These are phyloP conservation scores for Phoenix dactylifera DNA, from an alignment of 176 grass and related monocot genomes.

Conservation along the genomic window DNA sequence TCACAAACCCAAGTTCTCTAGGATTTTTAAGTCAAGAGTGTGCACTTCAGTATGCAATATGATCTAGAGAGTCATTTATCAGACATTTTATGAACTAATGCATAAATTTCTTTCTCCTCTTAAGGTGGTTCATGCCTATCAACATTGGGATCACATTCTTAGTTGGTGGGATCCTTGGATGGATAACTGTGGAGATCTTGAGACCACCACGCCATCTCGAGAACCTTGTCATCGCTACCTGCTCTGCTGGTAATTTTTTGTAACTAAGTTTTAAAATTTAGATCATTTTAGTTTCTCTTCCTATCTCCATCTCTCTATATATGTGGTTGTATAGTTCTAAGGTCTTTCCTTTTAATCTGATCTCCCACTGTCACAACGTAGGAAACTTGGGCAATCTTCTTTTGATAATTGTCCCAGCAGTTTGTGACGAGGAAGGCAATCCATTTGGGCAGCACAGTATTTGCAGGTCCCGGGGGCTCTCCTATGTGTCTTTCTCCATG, in stretches of 20 bases:
- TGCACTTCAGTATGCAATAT: background rate
- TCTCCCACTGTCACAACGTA: slow-evolving; percentile 6
- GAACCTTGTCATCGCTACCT: slow-evolving; percentile 55
- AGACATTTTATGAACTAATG: background rate
- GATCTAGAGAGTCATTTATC: background rate
- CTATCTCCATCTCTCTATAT: too few species aligned
- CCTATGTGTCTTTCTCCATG: slow-evolving; percentile 89
- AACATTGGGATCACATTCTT: slow-evolving; percentile 74
- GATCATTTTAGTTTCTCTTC: too few species aligned
- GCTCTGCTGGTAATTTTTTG: slow-evolving; percentile 43
- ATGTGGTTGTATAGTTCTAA: too few species aligned
- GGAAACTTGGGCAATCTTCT: slow-evolving; percentile 82
- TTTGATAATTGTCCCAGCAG: slow-evolving; percentile 58
- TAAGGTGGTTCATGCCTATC: slow-evolving; percentile 96
- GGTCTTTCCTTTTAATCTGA: background rate
- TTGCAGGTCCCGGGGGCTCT: slow-evolving; percentile 47
- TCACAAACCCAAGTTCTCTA: background rate
- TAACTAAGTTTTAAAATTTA: too few species aligned
- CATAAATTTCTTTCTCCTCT: slow-evolving; percentile 3
- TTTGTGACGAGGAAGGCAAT: slow-evolving; percentile 67
- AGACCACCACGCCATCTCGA: slow-evolving; percentile 47
- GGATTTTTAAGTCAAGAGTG: background rate
- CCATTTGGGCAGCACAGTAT: slow-evolving; percentile 39
- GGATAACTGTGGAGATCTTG: slow-evolving; percentile 56
- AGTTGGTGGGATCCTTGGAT: slow-evolving; percentile 52